Conservation (phyloP, 176 grass and related monocot genomes). For the Carex cristatella region DNA sequence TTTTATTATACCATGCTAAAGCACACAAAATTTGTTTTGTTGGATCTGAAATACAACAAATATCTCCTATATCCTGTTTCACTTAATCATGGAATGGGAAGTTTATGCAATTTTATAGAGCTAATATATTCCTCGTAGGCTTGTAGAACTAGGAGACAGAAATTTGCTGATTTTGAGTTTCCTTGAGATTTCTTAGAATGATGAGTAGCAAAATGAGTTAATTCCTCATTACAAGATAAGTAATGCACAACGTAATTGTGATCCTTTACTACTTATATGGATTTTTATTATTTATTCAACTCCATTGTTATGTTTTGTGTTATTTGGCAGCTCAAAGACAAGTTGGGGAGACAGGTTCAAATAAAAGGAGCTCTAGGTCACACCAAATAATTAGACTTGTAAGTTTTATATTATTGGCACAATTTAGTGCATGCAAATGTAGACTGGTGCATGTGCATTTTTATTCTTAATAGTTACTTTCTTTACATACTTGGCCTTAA, state of each 20-base stretch:
- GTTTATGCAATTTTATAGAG: background rate
- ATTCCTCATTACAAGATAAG: background rate
- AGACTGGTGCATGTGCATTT: background rate
- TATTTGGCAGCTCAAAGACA: constrained; percentile 87
- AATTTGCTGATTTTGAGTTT: background rate
- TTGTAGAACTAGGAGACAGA: background rate
- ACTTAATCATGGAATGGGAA: no score
- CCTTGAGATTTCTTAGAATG: background rate
- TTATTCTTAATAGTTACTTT: background rate
- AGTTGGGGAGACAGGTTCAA: constrained; percentile 91
- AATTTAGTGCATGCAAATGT: background rate
- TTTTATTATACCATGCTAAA: background rate
- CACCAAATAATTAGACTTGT: constrained; percentile 99
- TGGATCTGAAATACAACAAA: no score
- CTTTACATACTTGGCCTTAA: background rate
- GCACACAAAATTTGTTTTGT: background rate
- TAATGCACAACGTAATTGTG: background rate
- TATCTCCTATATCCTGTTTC: no score
- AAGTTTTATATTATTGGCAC: constrained; percentile 6
- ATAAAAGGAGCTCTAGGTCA: constrained; percentile 91
- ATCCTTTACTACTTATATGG: background rate
- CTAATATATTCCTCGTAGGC: background rate
- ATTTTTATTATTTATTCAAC: constrained; percentile 13
- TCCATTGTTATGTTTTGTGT: background rate
- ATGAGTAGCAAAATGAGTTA: background rate